Conservation (phyloP, 2,329 filamentous ascomycete genomes). For the Piedraia hortae region DNA sequence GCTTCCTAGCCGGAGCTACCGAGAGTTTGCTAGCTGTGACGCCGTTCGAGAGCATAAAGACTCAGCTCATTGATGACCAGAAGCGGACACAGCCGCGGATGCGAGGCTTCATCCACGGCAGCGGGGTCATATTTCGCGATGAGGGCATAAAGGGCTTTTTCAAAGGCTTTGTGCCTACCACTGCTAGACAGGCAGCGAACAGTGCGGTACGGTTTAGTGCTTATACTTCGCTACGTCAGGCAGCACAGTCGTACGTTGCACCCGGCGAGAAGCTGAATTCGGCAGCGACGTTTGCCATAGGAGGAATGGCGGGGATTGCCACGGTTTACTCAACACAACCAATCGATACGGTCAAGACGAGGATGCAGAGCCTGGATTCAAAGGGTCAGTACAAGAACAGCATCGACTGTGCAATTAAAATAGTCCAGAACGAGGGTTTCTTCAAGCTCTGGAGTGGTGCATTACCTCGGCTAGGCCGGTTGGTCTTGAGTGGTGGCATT, state of each 20-base stretch:
- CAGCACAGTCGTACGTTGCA: slow-evolving; percentile 75
- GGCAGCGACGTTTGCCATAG: slow-evolving; percentile 69
- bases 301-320: slow-evolving; percentile 64
- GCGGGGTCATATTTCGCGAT: slow-evolving; percentile 63
- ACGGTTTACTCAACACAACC: slow-evolving; percentile 53
- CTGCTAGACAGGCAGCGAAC: slow-evolving; percentile 81
- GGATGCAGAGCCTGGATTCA: slow-evolving; percentile 89
- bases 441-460: slow-evolving; percentile 88
- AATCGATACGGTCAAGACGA: slow-evolving; percentile 83
- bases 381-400: slow-evolving; percentile 60
- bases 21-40: slow-evolving; percentile 85
- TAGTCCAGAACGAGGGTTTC: slow-evolving; percentile 71
- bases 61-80: slow-evolving; percentile 87
- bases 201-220: slow-evolving; percentile 73
- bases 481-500: slow-evolving; percentile 83
- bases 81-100: slow-evolving; percentile 66
- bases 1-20: slow-evolving; percentile 82
- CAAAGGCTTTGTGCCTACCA: slow-evolving; percentile 87
- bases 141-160: slow-evolving; percentile 81
- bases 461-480: slow-evolving; percentile 51
- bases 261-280: slow-evolving; percentile 86
- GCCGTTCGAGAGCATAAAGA: slow-evolving; percentile 95
- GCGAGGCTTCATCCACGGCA: slow-evolving; percentile 75
- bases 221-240: slow-evolving; percentile 80
- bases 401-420: slow-evolving; percentile 51